A percentile compares a stretch with the other conserved stretches of the same genome.
Conservation (phyloP, 306 rosid species). For the Senna siamea region DNA sequence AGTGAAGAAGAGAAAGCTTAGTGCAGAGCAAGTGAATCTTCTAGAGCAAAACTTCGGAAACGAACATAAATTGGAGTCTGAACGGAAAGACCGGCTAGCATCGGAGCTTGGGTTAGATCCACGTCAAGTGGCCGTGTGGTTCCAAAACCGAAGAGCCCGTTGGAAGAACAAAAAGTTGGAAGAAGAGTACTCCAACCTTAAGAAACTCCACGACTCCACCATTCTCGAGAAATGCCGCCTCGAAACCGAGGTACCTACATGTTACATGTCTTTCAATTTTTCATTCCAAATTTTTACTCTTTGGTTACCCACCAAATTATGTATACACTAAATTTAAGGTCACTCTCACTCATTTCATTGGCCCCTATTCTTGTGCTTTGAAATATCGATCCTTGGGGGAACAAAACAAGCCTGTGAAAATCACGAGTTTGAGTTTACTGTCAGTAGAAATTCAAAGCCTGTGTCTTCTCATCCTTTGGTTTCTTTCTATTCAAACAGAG, state of each 20-base stretch:
- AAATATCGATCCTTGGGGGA: slow-evolving; percentile 1
- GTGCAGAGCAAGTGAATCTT: slow-evolving; percentile 64
- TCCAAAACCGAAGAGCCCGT: slow-evolving; percentile 89
- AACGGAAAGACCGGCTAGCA: slow-evolving; percentile 78
- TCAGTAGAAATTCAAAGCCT: neutral
- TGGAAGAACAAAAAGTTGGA: slow-evolving; percentile 97
- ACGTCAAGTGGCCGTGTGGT: slow-evolving; percentile 95
- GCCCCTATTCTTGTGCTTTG: slow-evolving; percentile 19
- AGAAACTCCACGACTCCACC: slow-evolving; percentile 58
- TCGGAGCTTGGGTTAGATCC: slow-evolving; percentile 88
- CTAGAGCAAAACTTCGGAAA: slow-evolving; percentile 69
- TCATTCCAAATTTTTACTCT: too few species aligned
- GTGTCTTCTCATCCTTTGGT: neutral
- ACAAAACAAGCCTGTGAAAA: neutral
- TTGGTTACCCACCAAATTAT: too few species aligned
- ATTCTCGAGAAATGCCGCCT: slow-evolving; percentile 66
- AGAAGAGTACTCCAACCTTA: slow-evolving; percentile 70
- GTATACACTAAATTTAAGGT: too few species aligned
- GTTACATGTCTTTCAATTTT: neutral
- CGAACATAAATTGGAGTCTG: slow-evolving; percentile 85
- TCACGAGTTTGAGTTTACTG: neutral
- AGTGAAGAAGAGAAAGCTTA: slow-evolving; percentile 78
- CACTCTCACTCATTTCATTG: slow-evolving; percentile 22
- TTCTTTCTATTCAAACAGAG: slow-evolving; percentile 27
- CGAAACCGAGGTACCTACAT: slow-evolving; percentile 66